Evolutionary conservation across 257 asterid species (phyloP).

Genomic region (Plantago major): DNA sequence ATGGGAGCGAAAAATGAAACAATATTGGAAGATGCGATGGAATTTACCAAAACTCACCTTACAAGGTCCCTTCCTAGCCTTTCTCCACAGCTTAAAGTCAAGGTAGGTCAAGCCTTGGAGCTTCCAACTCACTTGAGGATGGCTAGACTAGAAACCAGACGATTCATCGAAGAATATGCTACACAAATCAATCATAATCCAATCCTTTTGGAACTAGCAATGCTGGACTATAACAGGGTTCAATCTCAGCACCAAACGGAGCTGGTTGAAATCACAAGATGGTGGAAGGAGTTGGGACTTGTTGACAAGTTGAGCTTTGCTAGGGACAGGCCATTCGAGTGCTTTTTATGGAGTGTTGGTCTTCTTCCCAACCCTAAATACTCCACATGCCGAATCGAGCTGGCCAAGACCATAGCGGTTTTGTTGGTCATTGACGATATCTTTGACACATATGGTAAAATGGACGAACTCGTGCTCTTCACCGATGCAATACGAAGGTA

Average conservation of each 20-base stretch:
- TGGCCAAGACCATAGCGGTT: slow-evolving; percentile 58
- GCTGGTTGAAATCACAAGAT: slow-evolving; percentile 51
- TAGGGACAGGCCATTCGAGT: slow-evolving; percentile 57
- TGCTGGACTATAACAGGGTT: slow-evolving; percentile 45
- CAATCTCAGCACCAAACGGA: slow-evolving; percentile 55
- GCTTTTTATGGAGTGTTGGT: slow-evolving; percentile 68
- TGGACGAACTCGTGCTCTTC: slow-evolving; percentile 55
- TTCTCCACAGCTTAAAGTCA: slow-evolving; percentile 15
- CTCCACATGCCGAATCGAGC: slow-evolving; percentile 50
- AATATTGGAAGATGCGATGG: slow-evolving; percentile 43
- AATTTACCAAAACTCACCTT: slow-evolving; percentile 32
- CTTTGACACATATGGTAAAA: slow-evolving; percentile 55
- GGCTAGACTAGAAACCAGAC: slow-evolving; percentile 57
- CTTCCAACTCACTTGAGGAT: slow-evolving; percentile 58
- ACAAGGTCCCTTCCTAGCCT: slow-evolving; percentile 15
- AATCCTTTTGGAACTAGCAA: slow-evolving; percentile 44
- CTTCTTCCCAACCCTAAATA: slow-evolving; percentile 60
- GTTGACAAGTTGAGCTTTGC: slow-evolving; percentile 57
- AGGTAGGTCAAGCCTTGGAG: slow-evolving; percentile 38
- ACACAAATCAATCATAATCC: slow-evolving; percentile 23
- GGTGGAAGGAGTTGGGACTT: slow-evolving; percentile 70
- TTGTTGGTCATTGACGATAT: slow-evolving; percentile 56
- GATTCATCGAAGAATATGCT: slow-evolving; percentile 38
- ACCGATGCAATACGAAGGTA: slow-evolving; percentile 62
- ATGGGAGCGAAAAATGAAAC: slow-evolving; percentile 46